Conservation (phyloP, 1,284 basidiomycete species). For the Golubevia pallescens region DNA sequence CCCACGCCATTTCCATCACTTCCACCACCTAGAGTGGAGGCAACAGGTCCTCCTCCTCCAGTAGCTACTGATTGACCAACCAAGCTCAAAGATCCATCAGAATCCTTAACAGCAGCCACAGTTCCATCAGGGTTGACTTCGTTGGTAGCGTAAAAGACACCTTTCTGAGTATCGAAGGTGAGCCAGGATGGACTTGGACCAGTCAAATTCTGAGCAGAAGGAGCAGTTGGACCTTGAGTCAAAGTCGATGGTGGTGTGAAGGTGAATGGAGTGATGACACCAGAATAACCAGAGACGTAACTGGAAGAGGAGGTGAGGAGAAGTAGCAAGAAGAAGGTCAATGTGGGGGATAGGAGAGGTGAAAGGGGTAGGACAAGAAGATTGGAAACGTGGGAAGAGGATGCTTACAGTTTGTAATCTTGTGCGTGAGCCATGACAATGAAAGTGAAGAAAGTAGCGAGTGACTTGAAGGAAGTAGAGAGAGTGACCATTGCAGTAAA, state of each 20-base stretch:
- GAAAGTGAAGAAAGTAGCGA: too few relatives aligned
- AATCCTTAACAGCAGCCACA: not conserved
- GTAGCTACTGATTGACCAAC: not conserved
- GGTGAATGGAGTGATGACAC: not conserved
- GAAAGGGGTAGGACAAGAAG: too few relatives aligned
- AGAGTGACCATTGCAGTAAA: too few relatives aligned
- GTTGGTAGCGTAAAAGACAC: not conserved
- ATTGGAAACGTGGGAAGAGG: too few relatives aligned
- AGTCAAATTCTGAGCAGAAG: not conserved
- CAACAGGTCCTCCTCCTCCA: slow-evolving; percentile 10
- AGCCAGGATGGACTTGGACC: not conserved
- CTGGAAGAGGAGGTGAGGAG: too few relatives aligned
- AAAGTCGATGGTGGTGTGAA: not conserved
- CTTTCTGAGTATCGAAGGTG: not conserved
- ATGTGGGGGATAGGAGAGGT: too few relatives aligned
- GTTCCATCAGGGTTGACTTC: not conserved
- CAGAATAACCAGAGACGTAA: not conserved
- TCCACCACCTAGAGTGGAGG: not conserved
- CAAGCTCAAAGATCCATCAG: not conserved
- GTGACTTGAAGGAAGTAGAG: too few relatives aligned
- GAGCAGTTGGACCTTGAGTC: not conserved
- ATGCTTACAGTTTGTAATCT: too few relatives aligned
- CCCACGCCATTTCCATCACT: slow-evolving; percentile 6
- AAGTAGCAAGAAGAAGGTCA: too few relatives aligned
- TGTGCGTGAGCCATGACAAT: too few relatives aligned